A percentile compares a stretch with the other conserved stretches of the same genome.
Conservation (phyloP, 148 eudicot genomes). For the Vaccinium vitisidaea region DNA sequence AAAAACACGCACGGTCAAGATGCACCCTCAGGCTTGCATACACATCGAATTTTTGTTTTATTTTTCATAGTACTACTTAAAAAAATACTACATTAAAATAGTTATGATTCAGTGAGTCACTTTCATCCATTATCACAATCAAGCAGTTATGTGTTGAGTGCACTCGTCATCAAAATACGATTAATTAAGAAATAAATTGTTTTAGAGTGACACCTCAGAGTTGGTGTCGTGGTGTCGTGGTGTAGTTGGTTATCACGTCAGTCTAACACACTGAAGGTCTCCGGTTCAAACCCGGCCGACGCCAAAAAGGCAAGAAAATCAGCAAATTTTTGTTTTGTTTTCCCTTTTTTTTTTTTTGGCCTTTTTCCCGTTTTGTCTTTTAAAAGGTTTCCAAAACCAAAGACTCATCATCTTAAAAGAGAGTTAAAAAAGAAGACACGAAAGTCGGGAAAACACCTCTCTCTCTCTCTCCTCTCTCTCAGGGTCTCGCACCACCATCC, state of each 20-base stretch:
- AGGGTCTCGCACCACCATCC: not conserved
- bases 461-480: not conserved
- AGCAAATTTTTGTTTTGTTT: not conserved
- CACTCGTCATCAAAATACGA: not conserved
- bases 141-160: not conserved
- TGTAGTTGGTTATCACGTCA: constrained; percentile 99
- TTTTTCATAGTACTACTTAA: no score
- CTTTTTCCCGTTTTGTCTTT: not conserved
- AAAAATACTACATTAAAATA: no score
- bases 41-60: no score
- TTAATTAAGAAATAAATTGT: no score
- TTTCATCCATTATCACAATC: not conserved
- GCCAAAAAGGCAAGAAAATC: constrained; percentile 29
- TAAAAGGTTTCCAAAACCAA: not conserved
- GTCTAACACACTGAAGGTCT: constrained; percentile 99
- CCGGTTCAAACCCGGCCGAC: constrained; percentile 95
- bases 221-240: constrained; percentile 94
- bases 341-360: not conserved
- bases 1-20: no score
- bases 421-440: not conserved
- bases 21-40: no score
- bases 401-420: constrained; percentile 7
- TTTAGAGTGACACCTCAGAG: not conserved
- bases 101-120: not conserved
- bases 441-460: not conserved